Percentiles rank a stretch among this genome's conserved stretches.
Evolutionary conservation across 495 filamentous ascomycete genomes (phyloP).

Genomic region (Apiosordaria backusii): DNA sequence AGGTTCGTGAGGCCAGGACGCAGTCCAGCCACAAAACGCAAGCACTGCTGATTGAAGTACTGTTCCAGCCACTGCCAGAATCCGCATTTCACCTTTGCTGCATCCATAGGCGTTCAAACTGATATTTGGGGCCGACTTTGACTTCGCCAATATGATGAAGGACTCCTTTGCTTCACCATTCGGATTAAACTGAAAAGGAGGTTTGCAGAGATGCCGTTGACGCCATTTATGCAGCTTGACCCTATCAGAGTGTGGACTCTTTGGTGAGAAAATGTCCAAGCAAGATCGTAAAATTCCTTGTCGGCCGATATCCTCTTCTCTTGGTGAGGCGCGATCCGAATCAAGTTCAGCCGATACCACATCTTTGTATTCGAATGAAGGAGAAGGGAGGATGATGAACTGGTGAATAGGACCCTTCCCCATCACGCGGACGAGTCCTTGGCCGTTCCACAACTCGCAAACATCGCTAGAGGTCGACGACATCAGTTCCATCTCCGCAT

Average conservation of each 20-base stretch:
- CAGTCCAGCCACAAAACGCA: neutral
- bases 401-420: conserved; percentile 19
- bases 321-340: no score
- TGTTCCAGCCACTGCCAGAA: conserved; percentile 1
- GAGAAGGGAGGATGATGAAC: conserved; percentile 9
- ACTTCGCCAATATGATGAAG: conserved; percentile 1
- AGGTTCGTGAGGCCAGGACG: conserved; percentile 1
- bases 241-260: neutral
- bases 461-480: conserved; percentile 33
- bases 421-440: conserved; percentile 28
- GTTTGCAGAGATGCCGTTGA: neutral
- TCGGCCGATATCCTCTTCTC: neutral
- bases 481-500: conserved; percentile 34
- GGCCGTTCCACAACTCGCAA: conserved; percentile 38
- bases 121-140: conserved; percentile 4
- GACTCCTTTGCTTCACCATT: neutral
- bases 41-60: conserved; percentile 8
- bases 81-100: neutral
- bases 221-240: neutral
- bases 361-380: neutral
- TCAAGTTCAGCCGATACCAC: neutral
- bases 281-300: neutral
- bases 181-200: neutral
- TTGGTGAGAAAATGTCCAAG: neutral
- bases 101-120: conserved; percentile 5